Conservation (phyloP, 441 rosid genomes). For the Euphorbia celastroides region DNA sequence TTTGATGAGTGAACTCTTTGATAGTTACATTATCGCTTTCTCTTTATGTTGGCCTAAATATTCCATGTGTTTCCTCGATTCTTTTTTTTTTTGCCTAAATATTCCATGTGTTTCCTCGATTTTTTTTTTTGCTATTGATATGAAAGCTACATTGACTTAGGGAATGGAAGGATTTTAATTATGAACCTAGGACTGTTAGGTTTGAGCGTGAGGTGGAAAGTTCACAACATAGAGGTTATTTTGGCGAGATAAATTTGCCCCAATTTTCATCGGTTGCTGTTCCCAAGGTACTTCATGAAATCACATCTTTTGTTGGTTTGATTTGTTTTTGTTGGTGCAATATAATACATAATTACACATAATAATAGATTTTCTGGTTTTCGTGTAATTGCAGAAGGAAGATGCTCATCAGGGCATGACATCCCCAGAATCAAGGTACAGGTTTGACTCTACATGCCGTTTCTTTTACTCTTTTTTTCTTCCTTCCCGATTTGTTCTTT, state of each 20-base stretch:
- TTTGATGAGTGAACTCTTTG: neutral
- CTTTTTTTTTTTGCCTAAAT: slow-evolving; percentile 5
- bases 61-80: neutral
- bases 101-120: neutral
- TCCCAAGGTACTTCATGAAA: slow-evolving; percentile 43
- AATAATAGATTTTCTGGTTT: slow-evolving; percentile 8
- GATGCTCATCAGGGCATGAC: slow-evolving; percentile 19
- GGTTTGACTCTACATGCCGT: neutral
- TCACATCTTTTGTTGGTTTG: neutral
- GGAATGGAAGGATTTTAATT: slow-evolving; percentile 63
- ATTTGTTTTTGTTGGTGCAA: neutral
- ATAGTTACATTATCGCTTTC: neutral
- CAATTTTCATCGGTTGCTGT: slow-evolving; percentile 81
- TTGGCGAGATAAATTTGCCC: slow-evolving; percentile 38
- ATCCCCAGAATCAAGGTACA: slow-evolving; percentile 38
- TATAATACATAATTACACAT: slow-evolving; percentile 9
- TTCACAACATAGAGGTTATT: slow-evolving; percentile 17
- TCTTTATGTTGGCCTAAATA: neutral
- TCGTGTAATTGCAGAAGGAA: slow-evolving; percentile 29
- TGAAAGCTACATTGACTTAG: slow-evolving; percentile 21
- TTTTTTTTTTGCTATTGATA: slow-evolving; percentile 4
- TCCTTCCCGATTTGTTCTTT: neutral
- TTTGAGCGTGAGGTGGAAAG: slow-evolving; percentile 39
- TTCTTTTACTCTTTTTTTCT: neutral
- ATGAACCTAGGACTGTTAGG: slow-evolving; percentile 43